Evolutionary conservation across 257 asterid genomes (phyloP).

Genomic region (Nicotiana paniculata): DNA sequence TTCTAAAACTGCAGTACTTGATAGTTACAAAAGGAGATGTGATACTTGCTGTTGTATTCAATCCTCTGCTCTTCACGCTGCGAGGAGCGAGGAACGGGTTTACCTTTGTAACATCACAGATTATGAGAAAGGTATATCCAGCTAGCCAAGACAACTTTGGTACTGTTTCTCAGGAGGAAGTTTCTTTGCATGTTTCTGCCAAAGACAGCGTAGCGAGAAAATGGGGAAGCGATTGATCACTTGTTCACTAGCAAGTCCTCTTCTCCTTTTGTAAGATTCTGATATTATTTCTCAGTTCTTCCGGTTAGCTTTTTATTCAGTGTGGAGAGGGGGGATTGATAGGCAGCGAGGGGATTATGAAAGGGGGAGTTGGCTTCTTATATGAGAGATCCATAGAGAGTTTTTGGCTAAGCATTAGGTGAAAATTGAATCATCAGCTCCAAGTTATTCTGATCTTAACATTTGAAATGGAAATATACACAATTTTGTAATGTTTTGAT

Average conservation of each 20-base stretch:
- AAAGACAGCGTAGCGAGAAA: constrained; percentile 66
- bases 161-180: constrained; percentile 35
- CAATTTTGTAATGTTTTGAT: neutral
- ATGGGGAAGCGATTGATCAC: constrained; percentile 69
- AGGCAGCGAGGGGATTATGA: too few species aligned
- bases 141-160: constrained; percentile 12
- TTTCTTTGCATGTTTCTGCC: constrained; percentile 46
- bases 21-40: constrained; percentile 72
- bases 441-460: neutral
- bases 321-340: neutral
- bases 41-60: constrained; percentile 68
- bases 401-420: neutral
- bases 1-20: constrained; percentile 45
- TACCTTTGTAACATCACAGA: constrained; percentile 39
- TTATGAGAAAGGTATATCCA: constrained; percentile 28
- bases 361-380: too few species aligned
- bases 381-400: neutral
- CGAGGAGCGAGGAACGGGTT: constrained; percentile 65
- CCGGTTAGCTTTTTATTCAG: neutral
- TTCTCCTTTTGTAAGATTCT: neutral
- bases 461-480: neutral
- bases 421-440: neutral
- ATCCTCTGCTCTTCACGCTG: constrained; percentile 67
- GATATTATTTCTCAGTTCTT: neutral
- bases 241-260: neutral